Conservation (phyloP, 1,284 basidiomycete species). For the Wolfiporia cocos region DNA sequence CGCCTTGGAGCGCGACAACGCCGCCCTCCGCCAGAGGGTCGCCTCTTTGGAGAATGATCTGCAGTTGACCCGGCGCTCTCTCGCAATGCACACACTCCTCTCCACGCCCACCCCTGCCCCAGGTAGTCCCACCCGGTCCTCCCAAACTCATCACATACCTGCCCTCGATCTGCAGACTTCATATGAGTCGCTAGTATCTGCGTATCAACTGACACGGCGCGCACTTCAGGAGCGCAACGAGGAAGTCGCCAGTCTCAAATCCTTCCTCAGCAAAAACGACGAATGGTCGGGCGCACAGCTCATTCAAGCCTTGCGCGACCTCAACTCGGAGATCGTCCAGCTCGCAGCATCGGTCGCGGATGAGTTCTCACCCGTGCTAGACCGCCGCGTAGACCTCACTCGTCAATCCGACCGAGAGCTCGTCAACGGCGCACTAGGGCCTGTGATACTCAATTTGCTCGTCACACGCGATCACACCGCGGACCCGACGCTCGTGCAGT, state of each 20-base stretch:
- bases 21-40: slow-evolving; percentile 18
- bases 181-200: slow-evolving; percentile 15
- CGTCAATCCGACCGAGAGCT: slow-evolving; percentile 27
- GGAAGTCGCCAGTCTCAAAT: slow-evolving; percentile 28
- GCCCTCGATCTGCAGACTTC: slow-evolving; percentile 8
- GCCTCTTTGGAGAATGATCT: slow-evolving; percentile 14
- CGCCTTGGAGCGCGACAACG: slow-evolving; percentile 24
- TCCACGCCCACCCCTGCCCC: slow-evolving; percentile 9
- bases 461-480: slow-evolving; percentile 24
- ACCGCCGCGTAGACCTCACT: slow-evolving; percentile 16
- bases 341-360: slow-evolving; percentile 30
- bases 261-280: slow-evolving; percentile 34
- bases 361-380: slow-evolving; percentile 23
- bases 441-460: slow-evolving; percentile 24
- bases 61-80: slow-evolving; percentile 8
- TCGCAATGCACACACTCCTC: slow-evolving; percentile 8
- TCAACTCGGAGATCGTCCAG: slow-evolving; percentile 32
- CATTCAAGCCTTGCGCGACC: slow-evolving; percentile 30
- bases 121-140: slow-evolving; percentile 2
- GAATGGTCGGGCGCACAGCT: slow-evolving; percentile 32
- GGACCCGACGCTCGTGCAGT: slow-evolving; percentile 33
- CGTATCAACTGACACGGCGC: slow-evolving; percentile 18
- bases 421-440: slow-evolving; percentile 24
- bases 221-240: slow-evolving; percentile 22
- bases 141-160: slow-evolving; percentile 6